phyloP scores from a whole-genome alignment of 371 early-diverging fungal genomes.

The Coemansia sp. region DNA sequence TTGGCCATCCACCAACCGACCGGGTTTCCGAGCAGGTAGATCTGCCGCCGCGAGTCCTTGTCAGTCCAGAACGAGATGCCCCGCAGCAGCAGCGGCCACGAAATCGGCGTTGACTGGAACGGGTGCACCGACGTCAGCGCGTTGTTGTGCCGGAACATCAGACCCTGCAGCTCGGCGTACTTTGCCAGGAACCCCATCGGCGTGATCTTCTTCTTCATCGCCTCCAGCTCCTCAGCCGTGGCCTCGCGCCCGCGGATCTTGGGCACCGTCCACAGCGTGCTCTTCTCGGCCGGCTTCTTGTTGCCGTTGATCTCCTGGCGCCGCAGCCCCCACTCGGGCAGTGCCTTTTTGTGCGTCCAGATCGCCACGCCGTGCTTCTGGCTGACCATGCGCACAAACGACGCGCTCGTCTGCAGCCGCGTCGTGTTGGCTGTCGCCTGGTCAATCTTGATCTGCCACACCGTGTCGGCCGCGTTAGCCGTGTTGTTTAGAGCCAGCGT shows the following conservation, averaged over 20 bases:
- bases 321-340: conserved; percentile 95
- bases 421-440: conserved; percentile 21
- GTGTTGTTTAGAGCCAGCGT: conserved; percentile 71
- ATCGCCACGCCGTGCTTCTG: conserved; percentile 78
- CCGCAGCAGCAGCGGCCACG: conserved; percentile 89
- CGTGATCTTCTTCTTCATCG: conserved; percentile 46
- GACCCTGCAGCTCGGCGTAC: conserved; percentile 83
- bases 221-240: conserved; percentile 42
- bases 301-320: conserved; percentile 97
- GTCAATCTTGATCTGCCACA: conserved; percentile 50
- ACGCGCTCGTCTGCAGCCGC: conserved; percentile 60
- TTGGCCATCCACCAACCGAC: conserved; percentile 89
- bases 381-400: conserved; percentile 68
- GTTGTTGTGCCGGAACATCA: conserved; percentile 91
- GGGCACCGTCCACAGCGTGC: conserved; percentile 77
- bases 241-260: conserved; percentile 66
- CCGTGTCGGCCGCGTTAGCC: conserved; percentile 30
- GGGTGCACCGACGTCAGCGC: conserved; percentile 90
- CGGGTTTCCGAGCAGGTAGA: conserved; percentile 92
- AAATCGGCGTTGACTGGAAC: conserved; percentile 78
- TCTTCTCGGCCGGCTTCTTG: conserved; percentile 72
- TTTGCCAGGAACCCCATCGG: conserved; percentile 72
- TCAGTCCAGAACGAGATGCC: conserved; percentile 96
- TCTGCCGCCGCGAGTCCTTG: conserved; percentile 85
- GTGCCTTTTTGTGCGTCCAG: conserved; percentile 68